Evolutionary conservation across 2,329 filamentous ascomycete genomes (phyloP), one percentile per base, ranked within the genome.

Genomic region (Ophiostoma ips): DNA sequence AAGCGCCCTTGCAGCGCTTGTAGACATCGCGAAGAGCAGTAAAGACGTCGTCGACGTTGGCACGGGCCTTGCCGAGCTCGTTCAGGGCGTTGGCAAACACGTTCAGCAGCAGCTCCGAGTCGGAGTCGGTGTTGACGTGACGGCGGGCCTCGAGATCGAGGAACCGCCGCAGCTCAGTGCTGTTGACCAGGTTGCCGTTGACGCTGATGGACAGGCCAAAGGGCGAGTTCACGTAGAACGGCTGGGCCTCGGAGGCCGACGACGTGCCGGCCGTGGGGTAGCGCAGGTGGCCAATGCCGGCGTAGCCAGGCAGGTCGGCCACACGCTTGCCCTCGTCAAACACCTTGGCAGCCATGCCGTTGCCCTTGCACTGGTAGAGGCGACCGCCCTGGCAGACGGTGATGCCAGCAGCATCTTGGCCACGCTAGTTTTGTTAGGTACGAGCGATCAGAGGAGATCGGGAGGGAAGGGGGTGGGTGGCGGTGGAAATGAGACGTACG

Each of bases 221-320:
- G 1, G 86, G 87, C 52, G 76, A 77, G 69, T 94, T 94, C 59
- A 92, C 87, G 62, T 92, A 95, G 66, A 95, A 94, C 0, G 89
- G 89, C 66, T 95, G 88, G 11, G 87, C 86, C 66, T 95, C 87
- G 8, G 87, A 81, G 60, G 30, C 18, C 24, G 69, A 71, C 57
- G 83, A 85, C 63, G 82, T 92, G 51, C 89, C 89, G 12, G 85
- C 84, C 8, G 89, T 95, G 11, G 89, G 89, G 66, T 95, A 95
- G 63, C 89, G 75, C 58, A 95, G 67, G 65, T 95, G 89, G 38
- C 79, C 84, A 53, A 95, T 52, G 36, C 54, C 87, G 84, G 92
- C 89, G 66, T 79, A 90, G 33, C 88, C 88, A 12, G 87, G 84
- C 48, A 92, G 74, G 46, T 76, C 69, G 37, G 52, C 43, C 43